phyloP scores from a whole-genome alignment of 169 alveolate species.

The Eimeria necatrix region DNA sequence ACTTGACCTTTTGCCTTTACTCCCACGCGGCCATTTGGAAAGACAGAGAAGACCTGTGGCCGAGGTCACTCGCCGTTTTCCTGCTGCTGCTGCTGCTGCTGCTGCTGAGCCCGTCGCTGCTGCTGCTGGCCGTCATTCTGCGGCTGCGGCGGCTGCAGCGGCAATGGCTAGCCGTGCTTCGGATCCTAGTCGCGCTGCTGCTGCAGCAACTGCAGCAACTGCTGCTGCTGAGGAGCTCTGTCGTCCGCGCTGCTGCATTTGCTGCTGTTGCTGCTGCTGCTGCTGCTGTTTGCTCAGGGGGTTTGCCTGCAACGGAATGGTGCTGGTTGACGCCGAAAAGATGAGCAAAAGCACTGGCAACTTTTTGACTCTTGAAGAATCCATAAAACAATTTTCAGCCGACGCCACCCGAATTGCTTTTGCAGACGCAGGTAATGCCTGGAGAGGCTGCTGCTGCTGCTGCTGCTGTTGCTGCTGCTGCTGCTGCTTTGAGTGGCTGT shows the following conservation, averaged over 20 bases:
- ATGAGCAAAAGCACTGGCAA: constrained; percentile 99
- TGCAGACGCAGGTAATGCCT: constrained; percentile 99
- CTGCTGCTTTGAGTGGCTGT: not conserved
- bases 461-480: constrained; percentile 10
- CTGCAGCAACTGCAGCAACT: not conserved
- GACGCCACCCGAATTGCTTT: constrained; percentile 98
- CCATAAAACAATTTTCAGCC: constrained; percentile 95
- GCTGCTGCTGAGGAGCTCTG: not conserved
- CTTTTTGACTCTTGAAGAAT: constrained; percentile 96
- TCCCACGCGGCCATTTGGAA: constrained; percentile 99
- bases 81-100: constrained; percentile 56
- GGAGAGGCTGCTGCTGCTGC: not conserved
- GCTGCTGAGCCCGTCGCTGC: constrained; percentile 1
- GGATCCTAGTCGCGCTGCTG: not conserved
- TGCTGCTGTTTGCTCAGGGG: constrained; percentile 93
- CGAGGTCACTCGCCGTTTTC: constrained; percentile 64
- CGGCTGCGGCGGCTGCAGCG: not conserved
- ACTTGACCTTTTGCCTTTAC: constrained; percentile 98
- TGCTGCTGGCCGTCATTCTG: not conserved
- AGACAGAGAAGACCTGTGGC: constrained; percentile 84
- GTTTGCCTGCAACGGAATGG: constrained; percentile 98
- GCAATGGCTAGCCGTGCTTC: not conserved
- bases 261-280: constrained; percentile 52
- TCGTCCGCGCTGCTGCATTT: not conserved
- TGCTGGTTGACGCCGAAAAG: constrained; percentile 97